Evolutionary conservation across 1,284 basidiomycete species (phyloP).

Genomic region (Entoloma clypeatum): DNA sequence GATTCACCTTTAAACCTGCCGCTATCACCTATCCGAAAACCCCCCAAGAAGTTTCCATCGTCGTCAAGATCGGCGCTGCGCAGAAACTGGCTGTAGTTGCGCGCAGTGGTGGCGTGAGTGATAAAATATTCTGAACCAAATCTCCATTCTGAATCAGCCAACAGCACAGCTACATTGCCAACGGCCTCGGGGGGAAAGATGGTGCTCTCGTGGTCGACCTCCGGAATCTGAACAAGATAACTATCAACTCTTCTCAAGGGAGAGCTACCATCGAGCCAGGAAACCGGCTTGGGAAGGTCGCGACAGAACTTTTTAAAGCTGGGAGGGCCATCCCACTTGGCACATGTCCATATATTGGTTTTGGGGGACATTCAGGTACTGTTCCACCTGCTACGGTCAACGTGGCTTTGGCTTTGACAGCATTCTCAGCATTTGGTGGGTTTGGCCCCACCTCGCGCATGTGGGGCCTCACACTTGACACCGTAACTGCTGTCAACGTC

Average conservation of each 20-base stretch:
- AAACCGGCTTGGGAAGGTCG: conserved; percentile 40
- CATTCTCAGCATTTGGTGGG: conserved; percentile 35
- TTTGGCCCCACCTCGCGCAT: conserved; percentile 40
- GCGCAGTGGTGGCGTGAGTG: conserved; percentile 40
- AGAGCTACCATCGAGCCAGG: conserved; percentile 38
- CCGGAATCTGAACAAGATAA: conserved; percentile 32
- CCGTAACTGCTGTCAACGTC: conserved; percentile 35
- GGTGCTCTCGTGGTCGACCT: conserved; percentile 40
- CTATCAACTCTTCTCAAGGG: conserved; percentile 27
- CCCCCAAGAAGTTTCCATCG: conserved; percentile 39
- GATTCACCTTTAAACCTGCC: conserved; percentile 31
- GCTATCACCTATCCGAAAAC: conserved; percentile 34
- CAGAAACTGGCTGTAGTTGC: conserved; percentile 33
- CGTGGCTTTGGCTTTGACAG: no score
- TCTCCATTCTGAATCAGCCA: background rate
- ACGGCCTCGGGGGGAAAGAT: no score
- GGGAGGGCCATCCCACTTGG: no score
- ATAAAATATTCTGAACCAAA: background rate
- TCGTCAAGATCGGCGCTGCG: conserved; percentile 34
- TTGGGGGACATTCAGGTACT: conserved; percentile 38
- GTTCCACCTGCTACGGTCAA: no score
- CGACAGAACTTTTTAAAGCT: conserved; percentile 33
- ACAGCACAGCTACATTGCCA: conserved; percentile 43
- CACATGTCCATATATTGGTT: conserved; percentile 39
- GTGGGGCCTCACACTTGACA: conserved; percentile 45